phyloP scores from a whole-genome alignment of 2,329 filamentous ascomycete species.

The Epichloe sibirici region DNA sequence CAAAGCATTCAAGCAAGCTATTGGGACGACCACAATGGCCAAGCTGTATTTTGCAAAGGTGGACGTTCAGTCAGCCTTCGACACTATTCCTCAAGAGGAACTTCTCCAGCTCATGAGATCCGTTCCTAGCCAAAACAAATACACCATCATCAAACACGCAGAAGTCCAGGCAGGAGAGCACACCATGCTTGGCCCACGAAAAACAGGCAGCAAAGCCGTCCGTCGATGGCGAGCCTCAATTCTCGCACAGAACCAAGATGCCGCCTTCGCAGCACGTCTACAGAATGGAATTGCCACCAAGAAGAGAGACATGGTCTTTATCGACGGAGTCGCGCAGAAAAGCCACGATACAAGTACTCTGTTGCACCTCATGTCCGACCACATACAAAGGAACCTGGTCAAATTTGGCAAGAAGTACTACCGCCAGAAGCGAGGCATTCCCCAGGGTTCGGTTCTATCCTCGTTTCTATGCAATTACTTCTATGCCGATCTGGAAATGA shows the following conservation, averaged over 20 bases:
- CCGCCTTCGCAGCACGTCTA: slow-evolving; percentile 33
- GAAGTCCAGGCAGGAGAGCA: slow-evolving; percentile 47
- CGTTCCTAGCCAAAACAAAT: slow-evolving; percentile 45
- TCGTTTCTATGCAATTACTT: slow-evolving; percentile 89
- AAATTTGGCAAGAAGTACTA: slow-evolving; percentile 83
- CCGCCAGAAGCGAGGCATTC: slow-evolving; percentile 78
- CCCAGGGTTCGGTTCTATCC: slow-evolving; percentile 83
- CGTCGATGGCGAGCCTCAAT: slow-evolving; percentile 44
- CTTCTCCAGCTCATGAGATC: slow-evolving; percentile 54
- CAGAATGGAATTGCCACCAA: slow-evolving; percentile 25
- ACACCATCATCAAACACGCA: slow-evolving; percentile 61
- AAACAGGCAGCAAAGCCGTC: slow-evolving; percentile 23
- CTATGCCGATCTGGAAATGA: slow-evolving; percentile 73
- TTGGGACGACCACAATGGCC: slow-evolving; percentile 23
- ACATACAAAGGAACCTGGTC: slow-evolving; percentile 76
- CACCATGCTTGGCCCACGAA: slow-evolving; percentile 10
- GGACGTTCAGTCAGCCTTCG: slow-evolving; percentile 86
- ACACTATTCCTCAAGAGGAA: slow-evolving; percentile 78
- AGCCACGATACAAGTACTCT: slow-evolving; percentile 46
- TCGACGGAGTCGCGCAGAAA: slow-evolving; percentile 53
- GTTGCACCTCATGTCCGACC: slow-evolving; percentile 59
- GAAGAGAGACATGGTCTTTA: slow-evolving; percentile 61
- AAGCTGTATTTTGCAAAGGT: slow-evolving; percentile 80
- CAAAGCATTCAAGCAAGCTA: slow-evolving; percentile 49
- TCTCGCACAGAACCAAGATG: slow-evolving; percentile 26